Base-by-base conservation (phyloP, 148 eudicot species). In the Simmondsia chinensis region DNA sequence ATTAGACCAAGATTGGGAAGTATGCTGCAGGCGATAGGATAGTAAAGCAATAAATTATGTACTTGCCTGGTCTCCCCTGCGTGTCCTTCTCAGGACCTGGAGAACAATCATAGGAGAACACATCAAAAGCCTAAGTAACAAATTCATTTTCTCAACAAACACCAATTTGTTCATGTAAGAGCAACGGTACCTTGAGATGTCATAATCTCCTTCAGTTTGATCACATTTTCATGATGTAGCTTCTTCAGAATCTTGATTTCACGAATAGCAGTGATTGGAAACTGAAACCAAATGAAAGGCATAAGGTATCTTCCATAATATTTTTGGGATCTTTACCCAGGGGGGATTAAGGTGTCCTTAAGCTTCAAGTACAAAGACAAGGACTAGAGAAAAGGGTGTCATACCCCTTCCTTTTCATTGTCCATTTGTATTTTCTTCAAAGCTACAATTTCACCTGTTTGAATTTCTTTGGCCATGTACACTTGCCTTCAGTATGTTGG, bases 341-440 rank as follows among this genome's bases (percentile, higher is more conserved):
- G n/a, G n/a, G n/a, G n/a, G n/a, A 29, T 14, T 20, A 10, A 20
- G 9, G 19, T 11, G 21, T 10, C 0, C 17, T 29, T 9, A 27
- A 15, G 54, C 37, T 28, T 20, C n/a, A 23, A 35, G 31, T 23
- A 18, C 24, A 3, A 23, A 24, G 62, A 22, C 33, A 39, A 66
- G 56, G 68, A 47, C n/a, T n/a, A n/a, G n/a, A n/a, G n/a, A n/a
- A n/a, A n/a, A n/a, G n/a, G n/a, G n/a, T n/a, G n/a, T n/a, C 34
- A 39, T 78, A 83, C 94, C 87, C 94, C 94, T 64, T 83, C 94
- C 59, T 83, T 79, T 30, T 79, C 83, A 28, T 80, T 72, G 65
- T 80, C 88, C 77, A 69, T 84, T 53, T 75, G 77, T 54, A 84
- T 69, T 63, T 72, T 84, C 36, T 84, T 84, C 39, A 84, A 52